A percentile compares a stretch with the other conserved stretches of the same genome.
phyloP scores from a whole-genome alignment of 73 alveolate genomes.

The Stentor roeselii region DNA sequence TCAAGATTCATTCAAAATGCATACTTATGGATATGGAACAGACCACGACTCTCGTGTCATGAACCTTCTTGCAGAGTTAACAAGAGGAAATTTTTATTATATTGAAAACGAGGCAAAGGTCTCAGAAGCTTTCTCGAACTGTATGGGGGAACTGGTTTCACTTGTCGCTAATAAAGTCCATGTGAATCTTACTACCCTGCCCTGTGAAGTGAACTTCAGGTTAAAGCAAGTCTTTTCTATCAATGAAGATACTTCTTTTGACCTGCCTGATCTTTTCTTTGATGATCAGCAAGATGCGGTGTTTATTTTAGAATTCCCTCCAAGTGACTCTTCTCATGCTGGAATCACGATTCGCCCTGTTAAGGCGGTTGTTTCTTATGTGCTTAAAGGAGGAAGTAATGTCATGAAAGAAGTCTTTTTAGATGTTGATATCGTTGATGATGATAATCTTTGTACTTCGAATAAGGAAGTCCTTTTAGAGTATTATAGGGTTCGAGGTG shows the following conservation, averaged over 20 bases:
- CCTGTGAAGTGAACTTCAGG: background rate
- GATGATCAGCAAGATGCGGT: background rate
- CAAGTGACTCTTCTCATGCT: background rate
- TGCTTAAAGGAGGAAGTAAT: background rate
- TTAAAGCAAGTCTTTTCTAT: background rate
- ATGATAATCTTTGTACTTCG: background rate
- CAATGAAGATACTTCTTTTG: background rate
- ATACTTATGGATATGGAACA: conserved; percentile 4
- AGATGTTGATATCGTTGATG: too few relatives aligned
- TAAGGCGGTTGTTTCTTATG: background rate
- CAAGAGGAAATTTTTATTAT: background rate
- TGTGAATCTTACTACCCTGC: background rate
- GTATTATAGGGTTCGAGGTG: background rate
- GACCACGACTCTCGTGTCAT: background rate
- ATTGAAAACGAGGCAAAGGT: background rate
- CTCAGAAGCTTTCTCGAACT: background rate
- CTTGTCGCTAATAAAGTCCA: background rate
- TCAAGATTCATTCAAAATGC: background rate
- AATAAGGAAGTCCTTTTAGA: background rate
- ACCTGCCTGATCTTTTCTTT: background rate
- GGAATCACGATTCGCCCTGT: background rate
- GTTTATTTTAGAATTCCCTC: background rate
- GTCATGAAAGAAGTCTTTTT: background rate
- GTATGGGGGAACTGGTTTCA: background rate
- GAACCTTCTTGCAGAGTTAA: background rate